These are phyloP conservation scores for Fragilariopsis cylindrus DNA, from an alignment of 108 stramenopile genomes.

Conservation along the genomic window DNA sequence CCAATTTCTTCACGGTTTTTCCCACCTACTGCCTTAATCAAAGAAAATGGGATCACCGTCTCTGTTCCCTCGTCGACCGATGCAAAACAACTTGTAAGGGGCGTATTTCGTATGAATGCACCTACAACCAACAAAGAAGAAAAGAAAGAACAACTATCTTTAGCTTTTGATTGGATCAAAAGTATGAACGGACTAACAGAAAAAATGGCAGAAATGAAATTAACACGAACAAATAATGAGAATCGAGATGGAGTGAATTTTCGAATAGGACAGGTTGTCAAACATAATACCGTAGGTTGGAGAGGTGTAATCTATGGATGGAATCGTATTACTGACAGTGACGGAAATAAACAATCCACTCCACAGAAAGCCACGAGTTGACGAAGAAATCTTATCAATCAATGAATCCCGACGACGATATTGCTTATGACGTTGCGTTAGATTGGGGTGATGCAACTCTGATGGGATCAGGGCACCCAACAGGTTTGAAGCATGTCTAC, in stretches of 20 bases:
- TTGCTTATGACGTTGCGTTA: slow-evolving; percentile 60
- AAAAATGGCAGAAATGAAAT: slow-evolving; percentile 42
- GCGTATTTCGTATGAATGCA: slow-evolving; percentile 69
- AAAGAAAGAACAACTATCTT: slow-evolving; percentile 48
- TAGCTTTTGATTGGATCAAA: slow-evolving; percentile 75
- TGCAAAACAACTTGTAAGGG: slow-evolving; percentile 51
- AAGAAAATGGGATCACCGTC: slow-evolving; percentile 46
- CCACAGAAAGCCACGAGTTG: slow-evolving; percentile 48
- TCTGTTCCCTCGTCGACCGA: slow-evolving; percentile 50
- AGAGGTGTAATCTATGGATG: slow-evolving; percentile 78
- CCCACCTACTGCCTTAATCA: slow-evolving; percentile 39
- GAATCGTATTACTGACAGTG: slow-evolving; percentile 27
- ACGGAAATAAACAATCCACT: background rate
- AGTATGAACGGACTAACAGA: slow-evolving; percentile 65
- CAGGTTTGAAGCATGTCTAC: slow-evolving; percentile 8
- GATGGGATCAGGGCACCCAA: slow-evolving; percentile 22
- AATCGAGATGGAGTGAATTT: slow-evolving; percentile 49
- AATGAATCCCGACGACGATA: slow-evolving; percentile 12
- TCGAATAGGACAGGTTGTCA: slow-evolving; percentile 74
- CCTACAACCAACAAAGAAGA: slow-evolving; percentile 18
- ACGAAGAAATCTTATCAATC: slow-evolving; percentile 65
- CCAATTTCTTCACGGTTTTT: background rate
- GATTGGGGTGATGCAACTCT: slow-evolving; percentile 69
- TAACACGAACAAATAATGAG: slow-evolving; percentile 28
- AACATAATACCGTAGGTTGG: slow-evolving; percentile 65